Evolutionary conservation across 257 asterid genomes (phyloP).

Genomic region (Capsicum chinense): DNA sequence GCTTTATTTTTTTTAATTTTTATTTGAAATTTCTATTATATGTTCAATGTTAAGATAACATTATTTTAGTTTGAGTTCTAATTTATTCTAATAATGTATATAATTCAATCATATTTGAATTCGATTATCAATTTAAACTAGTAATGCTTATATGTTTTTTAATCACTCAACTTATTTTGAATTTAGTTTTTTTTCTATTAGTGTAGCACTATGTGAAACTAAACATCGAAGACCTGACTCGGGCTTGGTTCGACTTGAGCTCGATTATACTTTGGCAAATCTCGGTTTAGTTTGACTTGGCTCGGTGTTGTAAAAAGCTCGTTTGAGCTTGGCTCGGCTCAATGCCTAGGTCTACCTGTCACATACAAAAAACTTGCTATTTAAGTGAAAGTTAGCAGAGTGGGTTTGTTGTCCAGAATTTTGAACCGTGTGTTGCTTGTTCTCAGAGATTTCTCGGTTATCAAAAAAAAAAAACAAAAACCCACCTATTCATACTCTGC

Average conservation of each 20-base stretch:
- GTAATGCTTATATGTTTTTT: neutral
- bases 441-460: neutral
- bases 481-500: neutral
- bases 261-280: neutral
- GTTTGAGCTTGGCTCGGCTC: neutral
- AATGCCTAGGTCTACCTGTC: neutral
- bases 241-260: neutral
- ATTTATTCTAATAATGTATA: no score
- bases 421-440: neutral
- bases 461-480: neutral
- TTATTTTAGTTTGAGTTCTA: neutral
- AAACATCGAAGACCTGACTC: neutral
- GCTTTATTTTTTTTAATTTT: neutral
- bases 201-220: neutral
- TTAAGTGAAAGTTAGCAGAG: neutral
- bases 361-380: neutral
- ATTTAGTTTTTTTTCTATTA: neutral
- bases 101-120: neutral
- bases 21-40: neutral
- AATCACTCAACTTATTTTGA: neutral
- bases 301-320: neutral
- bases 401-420: neutral
- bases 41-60: neutral
- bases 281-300: neutral
- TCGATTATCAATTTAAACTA: neutral